These are phyloP conservation scores for Aspergillus hortae DNA, from an alignment of 2,329 filamentous ascomycete genomes.

Conservation along the genomic window DNA sequence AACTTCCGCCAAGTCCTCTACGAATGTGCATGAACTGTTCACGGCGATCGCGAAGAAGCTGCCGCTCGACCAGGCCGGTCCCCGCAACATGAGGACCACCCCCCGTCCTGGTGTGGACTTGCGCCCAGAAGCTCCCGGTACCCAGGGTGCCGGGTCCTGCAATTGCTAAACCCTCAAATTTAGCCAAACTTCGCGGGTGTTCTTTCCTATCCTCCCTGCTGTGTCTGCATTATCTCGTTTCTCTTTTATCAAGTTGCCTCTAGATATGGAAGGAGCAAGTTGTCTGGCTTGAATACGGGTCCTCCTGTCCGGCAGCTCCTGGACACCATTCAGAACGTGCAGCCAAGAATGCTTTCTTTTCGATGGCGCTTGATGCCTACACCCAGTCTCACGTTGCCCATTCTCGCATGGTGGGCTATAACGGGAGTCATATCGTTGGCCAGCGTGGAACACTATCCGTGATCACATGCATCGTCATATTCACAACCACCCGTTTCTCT, in stretches of 20 bases:
- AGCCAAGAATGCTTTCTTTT: constrained; percentile 12
- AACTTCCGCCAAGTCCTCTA: constrained; percentile 94
- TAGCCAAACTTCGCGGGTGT: neutral
- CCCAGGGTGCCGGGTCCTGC: constrained; percentile 58
- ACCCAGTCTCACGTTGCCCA: constrained; percentile 1
- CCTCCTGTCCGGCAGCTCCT: constrained; percentile 2
- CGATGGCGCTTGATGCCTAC: constrained; percentile 11
- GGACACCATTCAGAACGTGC: constrained; percentile 6
- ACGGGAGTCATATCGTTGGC: neutral
- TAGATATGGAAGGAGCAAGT: constrained; percentile 18
- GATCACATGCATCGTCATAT: neutral
- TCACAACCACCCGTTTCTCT: neutral
- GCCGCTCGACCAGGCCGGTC: constrained; percentile 92
- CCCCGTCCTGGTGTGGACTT: constrained; percentile 65
- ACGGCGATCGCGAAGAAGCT: constrained; percentile 97
- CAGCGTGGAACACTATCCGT: neutral
- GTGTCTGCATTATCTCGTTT: constrained; percentile 7
- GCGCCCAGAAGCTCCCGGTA: constrained; percentile 58
- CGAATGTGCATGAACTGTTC: constrained; percentile 94
- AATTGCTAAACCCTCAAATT: constrained; percentile 52
- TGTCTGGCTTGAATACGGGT: constrained; percentile 10
- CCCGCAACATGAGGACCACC: constrained; percentile 71
- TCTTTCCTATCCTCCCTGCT: constrained; percentile 4
- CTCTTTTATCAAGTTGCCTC: constrained; percentile 9
- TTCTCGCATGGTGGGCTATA: neutral